Evolutionary conservation across 495 filamentous ascomycete genomes (phyloP).

Genomic region (Viridothelium virens): DNA sequence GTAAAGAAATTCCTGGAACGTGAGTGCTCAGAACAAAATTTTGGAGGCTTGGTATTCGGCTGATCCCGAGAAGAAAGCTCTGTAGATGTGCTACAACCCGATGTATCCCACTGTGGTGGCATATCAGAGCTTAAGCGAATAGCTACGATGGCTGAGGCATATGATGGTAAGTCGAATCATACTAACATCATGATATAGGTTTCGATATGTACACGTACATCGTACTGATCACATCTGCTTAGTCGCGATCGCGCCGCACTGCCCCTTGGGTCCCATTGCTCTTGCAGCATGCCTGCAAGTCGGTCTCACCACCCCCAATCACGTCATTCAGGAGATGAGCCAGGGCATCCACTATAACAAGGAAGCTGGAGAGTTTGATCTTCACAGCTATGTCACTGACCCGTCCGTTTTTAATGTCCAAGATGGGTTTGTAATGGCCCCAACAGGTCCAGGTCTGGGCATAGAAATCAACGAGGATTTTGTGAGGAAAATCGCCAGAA

Average conservation of each 20-base stretch:
- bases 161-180: conserved; percentile 44
- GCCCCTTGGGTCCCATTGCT: conserved; percentile 68
- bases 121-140: conserved; percentile 67
- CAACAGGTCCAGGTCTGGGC: conserved; percentile 58
- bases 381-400: conserved; percentile 60
- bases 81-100: conserved; percentile 69
- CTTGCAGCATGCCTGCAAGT: conserved; percentile 67
- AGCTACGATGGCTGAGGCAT: conserved; percentile 66
- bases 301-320: conserved; percentile 56
- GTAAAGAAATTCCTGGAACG: conserved; percentile 52
- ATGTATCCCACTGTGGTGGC: conserved; percentile 68
- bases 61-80: conserved; percentile 48
- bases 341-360: conserved; percentile 73
- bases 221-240: background rate
- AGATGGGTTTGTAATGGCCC: conserved; percentile 58
- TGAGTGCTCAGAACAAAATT: background rate
- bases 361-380: conserved; percentile 54
- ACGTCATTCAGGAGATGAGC: conserved; percentile 76
- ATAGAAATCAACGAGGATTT: conserved; percentile 67
- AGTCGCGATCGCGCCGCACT: conserved; percentile 66
- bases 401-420: conserved; percentile 55
- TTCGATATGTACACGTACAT: background rate
- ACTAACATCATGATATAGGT: no score
- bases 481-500: conserved; percentile 49
- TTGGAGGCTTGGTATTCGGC: background rate